Conservation (phyloP, 164 flowering plant species). For the Kingdonia uniflora region DNA sequence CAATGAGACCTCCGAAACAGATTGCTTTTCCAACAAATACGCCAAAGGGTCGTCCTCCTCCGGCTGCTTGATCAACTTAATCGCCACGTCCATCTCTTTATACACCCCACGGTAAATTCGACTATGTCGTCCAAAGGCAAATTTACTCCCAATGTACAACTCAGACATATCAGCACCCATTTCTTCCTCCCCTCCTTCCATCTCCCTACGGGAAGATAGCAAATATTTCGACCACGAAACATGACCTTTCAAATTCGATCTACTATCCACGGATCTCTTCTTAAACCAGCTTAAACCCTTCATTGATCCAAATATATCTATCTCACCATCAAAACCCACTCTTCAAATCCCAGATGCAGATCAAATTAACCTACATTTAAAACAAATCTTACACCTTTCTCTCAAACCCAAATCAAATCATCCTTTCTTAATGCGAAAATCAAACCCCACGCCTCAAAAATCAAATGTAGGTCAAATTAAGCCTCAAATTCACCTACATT, state of each 20-base stretch:
- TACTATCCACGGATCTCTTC: too few relatives aligned
- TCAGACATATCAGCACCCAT: conserved; percentile 85
- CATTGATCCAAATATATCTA: too few relatives aligned
- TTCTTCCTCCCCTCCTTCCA: conserved; percentile 57
- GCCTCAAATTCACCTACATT: too few relatives aligned
- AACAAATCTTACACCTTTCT: too few relatives aligned
- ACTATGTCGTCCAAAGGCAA: conserved; percentile 71
- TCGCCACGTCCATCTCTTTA: conserved; percentile 60
- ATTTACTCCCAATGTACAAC: conserved; percentile 51
- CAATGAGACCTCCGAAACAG: conserved; percentile 58
- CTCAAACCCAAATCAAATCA: too few relatives aligned
- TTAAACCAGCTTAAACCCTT: too few relatives aligned
- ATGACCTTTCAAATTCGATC: conserved; percentile 16
- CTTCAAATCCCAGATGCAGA: too few relatives aligned
- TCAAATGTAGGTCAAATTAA: too few relatives aligned
- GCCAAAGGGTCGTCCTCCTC: conserved; percentile 40
- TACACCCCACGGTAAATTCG: conserved; percentile 69
- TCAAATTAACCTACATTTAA: too few relatives aligned
- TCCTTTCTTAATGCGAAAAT: too few relatives aligned
- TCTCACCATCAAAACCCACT: too few relatives aligned
- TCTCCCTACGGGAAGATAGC: conserved; percentile 55
- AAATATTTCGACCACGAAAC: conserved; percentile 73
- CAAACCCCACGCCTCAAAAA: too few relatives aligned
- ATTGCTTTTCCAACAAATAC: conserved; percentile 47
- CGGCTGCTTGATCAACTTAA: conserved; percentile 69